A percentile compares a stretch with the other conserved stretches of the same genome.
These are phyloP conservation scores for Mortierella sp. DNA, from an alignment of 371 early-diverging fungal genomes.

Conservation along the genomic window DNA sequence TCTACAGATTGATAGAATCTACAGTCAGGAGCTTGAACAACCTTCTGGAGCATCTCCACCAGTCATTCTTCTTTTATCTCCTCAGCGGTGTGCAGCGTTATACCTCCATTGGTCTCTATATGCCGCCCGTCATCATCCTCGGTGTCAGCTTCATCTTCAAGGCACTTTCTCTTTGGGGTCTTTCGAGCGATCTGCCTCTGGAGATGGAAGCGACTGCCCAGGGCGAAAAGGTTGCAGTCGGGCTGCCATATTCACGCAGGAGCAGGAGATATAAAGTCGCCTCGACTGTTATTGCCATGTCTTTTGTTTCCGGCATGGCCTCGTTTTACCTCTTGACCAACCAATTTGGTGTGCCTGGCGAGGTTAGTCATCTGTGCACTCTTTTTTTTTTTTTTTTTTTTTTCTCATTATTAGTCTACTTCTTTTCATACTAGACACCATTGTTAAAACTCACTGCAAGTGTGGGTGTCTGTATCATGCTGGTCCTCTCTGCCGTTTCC, in stretches of 20 bases:
- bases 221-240: constrained; percentile 13
- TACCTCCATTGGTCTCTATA: constrained; percentile 90
- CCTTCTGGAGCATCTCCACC: constrained; percentile 94
- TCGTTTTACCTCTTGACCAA: constrained; percentile 40
- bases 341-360: constrained; percentile 39
- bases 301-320: constrained; percentile 34
- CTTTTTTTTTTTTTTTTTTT: neutral
- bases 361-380: constrained; percentile 8
- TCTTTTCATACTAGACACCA: constrained; percentile 36
- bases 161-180: constrained; percentile 64
- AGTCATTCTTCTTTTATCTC: constrained; percentile 95
- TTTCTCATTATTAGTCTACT: too few relatives aligned
- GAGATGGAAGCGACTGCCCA: constrained; percentile 22
- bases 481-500: constrained; percentile 37
- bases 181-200: constrained; percentile 40
- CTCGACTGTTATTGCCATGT: constrained; percentile 17
- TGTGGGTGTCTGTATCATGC: constrained; percentile 35
- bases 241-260: constrained; percentile 37
- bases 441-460: constrained; percentile 42
- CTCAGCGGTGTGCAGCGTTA: constrained; percentile 80
- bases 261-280: constrained; percentile 28
- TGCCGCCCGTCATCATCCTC: constrained; percentile 83
- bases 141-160: constrained; percentile 74
- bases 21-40: constrained; percentile 91
- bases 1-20: constrained; percentile 80